These are phyloP conservation scores for Fraxinus sp. DNA, from an alignment of 305 asterid genomes.

Conservation along the genomic window DNA sequence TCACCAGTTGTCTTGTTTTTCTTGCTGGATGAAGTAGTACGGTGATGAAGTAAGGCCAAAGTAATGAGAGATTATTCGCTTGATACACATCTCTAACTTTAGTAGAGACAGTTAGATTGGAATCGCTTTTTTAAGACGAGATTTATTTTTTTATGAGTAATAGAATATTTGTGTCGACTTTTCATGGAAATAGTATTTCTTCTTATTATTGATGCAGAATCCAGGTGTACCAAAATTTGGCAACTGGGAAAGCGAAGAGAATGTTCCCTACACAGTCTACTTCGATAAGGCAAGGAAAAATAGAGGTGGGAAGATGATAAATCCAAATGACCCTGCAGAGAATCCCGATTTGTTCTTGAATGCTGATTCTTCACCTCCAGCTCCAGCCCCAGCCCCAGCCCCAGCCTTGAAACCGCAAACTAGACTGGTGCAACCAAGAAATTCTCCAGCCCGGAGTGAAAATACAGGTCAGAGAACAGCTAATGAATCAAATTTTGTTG, in stretches of 20 bases:
- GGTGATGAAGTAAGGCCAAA: neutral
- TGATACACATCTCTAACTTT: neutral
- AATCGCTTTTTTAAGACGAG: neutral
- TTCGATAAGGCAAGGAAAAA: conserved; percentile 66
- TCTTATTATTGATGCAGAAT: conserved; percentile 35
- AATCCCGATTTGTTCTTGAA: conserved; percentile 27
- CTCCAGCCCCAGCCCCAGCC: neutral
- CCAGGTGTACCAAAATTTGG: conserved; percentile 63
- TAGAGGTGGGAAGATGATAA: conserved; percentile 46
- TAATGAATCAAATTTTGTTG: conserved; percentile 34
- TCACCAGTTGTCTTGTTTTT: neutral
- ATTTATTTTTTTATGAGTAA: neutral
- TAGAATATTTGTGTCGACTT: neutral
- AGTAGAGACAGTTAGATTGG: neutral
- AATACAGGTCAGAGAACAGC: conserved; percentile 23
- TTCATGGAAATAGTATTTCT: neutral
- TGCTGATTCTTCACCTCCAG: neutral
- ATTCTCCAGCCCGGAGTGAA: conserved; percentile 29
- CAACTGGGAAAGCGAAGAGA: conserved; percentile 58
- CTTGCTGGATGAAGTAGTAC: neutral
- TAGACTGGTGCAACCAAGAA: conserved; percentile 21
- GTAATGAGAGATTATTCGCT: neutral
- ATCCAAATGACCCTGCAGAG: conserved; percentile 33
- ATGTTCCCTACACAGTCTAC: conserved; percentile 59
- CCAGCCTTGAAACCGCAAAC: conserved; percentile 7